Evolutionary conservation across 768 basidiomycete species (phyloP).

Genomic region (Bullera alba): DNA sequence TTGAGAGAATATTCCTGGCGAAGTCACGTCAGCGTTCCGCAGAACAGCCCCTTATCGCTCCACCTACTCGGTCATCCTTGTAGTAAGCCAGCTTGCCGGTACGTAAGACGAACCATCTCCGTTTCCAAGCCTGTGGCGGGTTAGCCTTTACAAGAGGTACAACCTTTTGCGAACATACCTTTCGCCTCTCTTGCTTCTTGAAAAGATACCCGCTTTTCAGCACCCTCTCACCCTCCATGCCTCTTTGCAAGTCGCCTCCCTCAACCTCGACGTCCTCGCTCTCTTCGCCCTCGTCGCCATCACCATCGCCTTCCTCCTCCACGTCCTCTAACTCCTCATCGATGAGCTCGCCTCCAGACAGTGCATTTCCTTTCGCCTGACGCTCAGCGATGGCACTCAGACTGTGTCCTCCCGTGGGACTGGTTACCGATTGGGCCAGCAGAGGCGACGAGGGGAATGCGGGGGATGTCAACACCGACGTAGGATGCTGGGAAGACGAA

Average conservation of each 20-base stretch:
- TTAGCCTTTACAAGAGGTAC: neutral
- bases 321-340: constrained; percentile 34
- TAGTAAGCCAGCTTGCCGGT: constrained; percentile 91
- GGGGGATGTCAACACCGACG: constrained; percentile 16
- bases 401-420: constrained; percentile 9
- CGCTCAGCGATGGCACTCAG: constrained; percentile 27
- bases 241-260: constrained; percentile 35
- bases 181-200: constrained; percentile 96
- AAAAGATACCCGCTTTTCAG: constrained; percentile 88
- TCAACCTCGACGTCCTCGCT: constrained; percentile 16
- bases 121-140: constrained; percentile 87
- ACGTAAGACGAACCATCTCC: constrained; percentile 94
- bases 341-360: constrained; percentile 6
- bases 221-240: constrained; percentile 51
- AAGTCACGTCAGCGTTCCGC: neutral
- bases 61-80: constrained; percentile 67
- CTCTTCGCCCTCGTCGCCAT: constrained; percentile 27
- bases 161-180: constrained; percentile 55
- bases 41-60: neutral
- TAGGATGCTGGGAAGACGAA: constrained; percentile 19
- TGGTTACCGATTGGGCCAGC: constrained; percentile 8
- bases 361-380: constrained; percentile 1
- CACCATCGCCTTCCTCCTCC: constrained; percentile 47
- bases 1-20: constrained; percentile 76
- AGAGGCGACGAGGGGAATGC: constrained; percentile 13